A percentile compares a stretch with the other conserved stretches of the same genome.
Conservation (phyloP, 1,139 yeast species). For the Suhomyces anneliseae region DNA sequence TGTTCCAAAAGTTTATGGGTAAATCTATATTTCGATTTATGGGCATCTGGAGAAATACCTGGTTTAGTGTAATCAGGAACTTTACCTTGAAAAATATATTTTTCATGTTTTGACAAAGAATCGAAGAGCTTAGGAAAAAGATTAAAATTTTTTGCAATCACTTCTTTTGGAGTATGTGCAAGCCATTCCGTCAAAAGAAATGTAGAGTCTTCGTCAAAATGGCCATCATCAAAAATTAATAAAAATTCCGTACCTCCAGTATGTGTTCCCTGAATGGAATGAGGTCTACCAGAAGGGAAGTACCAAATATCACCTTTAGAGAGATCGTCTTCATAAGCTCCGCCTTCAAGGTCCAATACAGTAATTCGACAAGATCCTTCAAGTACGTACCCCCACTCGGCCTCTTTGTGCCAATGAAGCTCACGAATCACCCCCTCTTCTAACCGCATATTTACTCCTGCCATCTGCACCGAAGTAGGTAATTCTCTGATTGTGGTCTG, state of each 20-base stretch:
- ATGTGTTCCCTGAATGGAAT: not conserved
- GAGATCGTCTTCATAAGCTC: constrained; percentile 1
- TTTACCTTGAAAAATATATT: constrained; percentile 1
- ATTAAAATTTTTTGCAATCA: constrained; percentile 1
- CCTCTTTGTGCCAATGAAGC: constrained; percentile 1
- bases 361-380: not conserved
- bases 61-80: not conserved
- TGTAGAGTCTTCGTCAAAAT: constrained; percentile 1
- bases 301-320: constrained; percentile 1
- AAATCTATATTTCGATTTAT: not conserved
- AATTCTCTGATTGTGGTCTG: constrained; percentile 1
- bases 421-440: constrained; percentile 1
- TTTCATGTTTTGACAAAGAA: not conserved
- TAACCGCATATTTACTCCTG: constrained; percentile 1
- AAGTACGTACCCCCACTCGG: constrained; percentile 1
- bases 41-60: not conserved
- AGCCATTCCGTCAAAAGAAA: constrained; percentile 1
- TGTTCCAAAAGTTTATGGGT: not conserved
- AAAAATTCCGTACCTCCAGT: constrained; percentile 1
- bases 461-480: not conserved
- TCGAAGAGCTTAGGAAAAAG: not conserved
- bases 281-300: not conserved
- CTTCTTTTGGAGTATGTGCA: not conserved
- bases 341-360: not conserved
- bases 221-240: constrained; percentile 1